A percentile compares a stretch with the other conserved stretches of the same genome.
Conservation (phyloP, 2,329 filamentous ascomycete genomes). For the Cladosporium austrohemisphaericum region DNA sequence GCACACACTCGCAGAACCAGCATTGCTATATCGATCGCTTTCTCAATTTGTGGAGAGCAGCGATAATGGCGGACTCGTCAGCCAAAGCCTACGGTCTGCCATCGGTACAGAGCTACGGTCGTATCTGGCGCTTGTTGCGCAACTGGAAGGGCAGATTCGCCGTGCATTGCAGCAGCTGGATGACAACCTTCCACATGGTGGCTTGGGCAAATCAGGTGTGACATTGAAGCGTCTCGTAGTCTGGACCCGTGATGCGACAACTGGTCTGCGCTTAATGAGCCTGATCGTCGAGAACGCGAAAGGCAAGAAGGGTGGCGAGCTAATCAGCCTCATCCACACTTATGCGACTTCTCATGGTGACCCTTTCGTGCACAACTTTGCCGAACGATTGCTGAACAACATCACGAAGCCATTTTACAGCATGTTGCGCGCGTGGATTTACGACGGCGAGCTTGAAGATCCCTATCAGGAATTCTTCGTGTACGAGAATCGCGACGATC, state of each 20-base stretch:
- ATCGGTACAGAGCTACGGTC: constrained; percentile 80
- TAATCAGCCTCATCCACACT: constrained; percentile 88
- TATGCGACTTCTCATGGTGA: constrained; percentile 94
- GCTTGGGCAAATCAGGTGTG: constrained; percentile 80
- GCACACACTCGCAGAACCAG: constrained; percentile 87
- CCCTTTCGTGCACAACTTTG: constrained; percentile 88
- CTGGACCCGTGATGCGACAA: constrained; percentile 95
- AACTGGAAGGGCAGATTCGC: constrained; percentile 86
- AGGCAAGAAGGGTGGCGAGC: constrained; percentile 79
- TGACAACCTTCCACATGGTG: constrained; percentile 61
- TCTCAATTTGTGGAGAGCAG: constrained; percentile 77
- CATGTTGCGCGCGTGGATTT: constrained; percentile 94
- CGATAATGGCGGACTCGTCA: constrained; percentile 72
- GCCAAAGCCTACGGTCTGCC: constrained; percentile 85
- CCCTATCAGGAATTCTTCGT: constrained; percentile 96
- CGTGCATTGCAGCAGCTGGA: constrained; percentile 73
- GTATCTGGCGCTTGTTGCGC: constrained; percentile 86
- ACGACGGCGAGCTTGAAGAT: constrained; percentile 95
- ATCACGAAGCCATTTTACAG: constrained; percentile 95
- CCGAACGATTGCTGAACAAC: constrained; percentile 78
- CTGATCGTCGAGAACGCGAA: constrained; percentile 89
- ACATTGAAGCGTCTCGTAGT: constrained; percentile 93
- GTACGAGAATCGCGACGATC: constrained; percentile 65
- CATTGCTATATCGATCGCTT: constrained; percentile 80
- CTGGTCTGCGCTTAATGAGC: constrained; percentile 90